Base-by-base conservation (phyloP, 2,329 filamentous ascomycete genomes). In the Aureobasidium sp. region DNA sequence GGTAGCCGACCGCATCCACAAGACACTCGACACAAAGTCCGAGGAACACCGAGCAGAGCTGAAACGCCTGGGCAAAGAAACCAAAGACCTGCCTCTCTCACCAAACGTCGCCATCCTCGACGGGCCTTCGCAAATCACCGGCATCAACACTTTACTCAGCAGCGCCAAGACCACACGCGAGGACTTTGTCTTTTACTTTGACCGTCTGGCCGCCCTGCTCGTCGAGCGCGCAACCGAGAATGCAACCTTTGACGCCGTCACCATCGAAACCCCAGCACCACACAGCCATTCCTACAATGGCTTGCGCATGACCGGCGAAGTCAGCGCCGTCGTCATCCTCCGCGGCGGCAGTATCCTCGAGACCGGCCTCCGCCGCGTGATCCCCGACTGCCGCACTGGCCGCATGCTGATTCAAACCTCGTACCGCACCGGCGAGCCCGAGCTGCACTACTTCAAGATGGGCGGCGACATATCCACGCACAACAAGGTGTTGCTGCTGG, bases 101-200 rank as follows among this genome's bases (percentile, higher is more conserved):
- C 74, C 84, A 0, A 90, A 89, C 66, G 89, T 96, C 39, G 79
- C 88, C 5, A 75, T 95, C 17, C 77, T 97, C 62, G 80, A 87
- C 47, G 83, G 89, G 65, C 96, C 89, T 1, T 83, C 87, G 9
- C 94, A 99, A 74, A 81, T 97, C 61, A 82, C 81, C 62, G 92
- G 87, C 51, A 96, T 99, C 84, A 92, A 90, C 72, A 97, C 92
- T 0, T 89, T 97, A 62, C 84, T 99, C 44, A 88, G 95, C 70
- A 84, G 94, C 68, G 87, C 89, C 20, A 82, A 86, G 52, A 93
- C 91, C 0, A 79, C 83, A 7, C 83, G 90, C 45, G 93, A 96
- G 71, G 92, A 97, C 68, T 97, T 97, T 72, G 90, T 96, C 65
- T 97, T 97, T 76, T 97, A 97, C 76, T 97, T 97, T 74, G 91